phyloP scores from a whole-genome alignment of 768 basidiomycete genomes.

The Botryobasidium botryosum region DNA sequence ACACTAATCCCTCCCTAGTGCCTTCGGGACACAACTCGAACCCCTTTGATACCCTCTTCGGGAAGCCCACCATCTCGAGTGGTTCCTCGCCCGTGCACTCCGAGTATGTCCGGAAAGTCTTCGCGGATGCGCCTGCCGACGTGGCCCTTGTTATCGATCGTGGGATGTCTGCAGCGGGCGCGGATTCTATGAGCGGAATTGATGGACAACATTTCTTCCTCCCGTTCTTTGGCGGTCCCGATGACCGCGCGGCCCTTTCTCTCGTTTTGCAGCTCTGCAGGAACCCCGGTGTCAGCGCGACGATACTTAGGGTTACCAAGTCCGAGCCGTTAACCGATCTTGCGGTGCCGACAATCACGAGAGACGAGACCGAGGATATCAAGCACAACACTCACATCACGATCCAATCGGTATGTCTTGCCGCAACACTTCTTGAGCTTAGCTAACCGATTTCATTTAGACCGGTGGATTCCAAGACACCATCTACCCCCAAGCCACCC shows the following conservation, averaged over 20 bases:
- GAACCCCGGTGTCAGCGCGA: conserved; percentile 40
- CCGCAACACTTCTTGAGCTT: neutral
- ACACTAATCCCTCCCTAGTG: neutral
- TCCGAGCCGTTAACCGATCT: conserved; percentile 16
- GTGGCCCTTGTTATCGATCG: conserved; percentile 79
- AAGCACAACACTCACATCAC: conserved; percentile 4
- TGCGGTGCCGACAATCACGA: neutral
- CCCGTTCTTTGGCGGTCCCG: conserved; percentile 89
- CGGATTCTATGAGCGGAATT: conserved; percentile 9
- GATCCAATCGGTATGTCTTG: conserved; percentile 2
- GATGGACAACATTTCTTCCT: conserved; percentile 47
- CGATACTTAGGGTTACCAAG: conserved; percentile 47
- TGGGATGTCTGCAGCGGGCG: conserved; percentile 24
- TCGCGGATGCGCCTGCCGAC: conserved; percentile 50
- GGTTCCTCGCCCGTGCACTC: conserved; percentile 47
- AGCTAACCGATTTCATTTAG: conserved; percentile 18
- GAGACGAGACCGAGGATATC: conserved; percentile 1
- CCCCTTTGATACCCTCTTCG: conserved; percentile 71
- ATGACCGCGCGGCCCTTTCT: conserved; percentile 71
- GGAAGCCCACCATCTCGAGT: conserved; percentile 23
- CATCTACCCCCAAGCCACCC: conserved; percentile 45
- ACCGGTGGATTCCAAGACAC: conserved; percentile 45
- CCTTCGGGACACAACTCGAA: conserved; percentile 22
- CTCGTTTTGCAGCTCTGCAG: conserved; percentile 62
- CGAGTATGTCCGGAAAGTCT: conserved; percentile 72